Conservation (phyloP, 371 early-diverging fungal species). For the Mucor plumbeus region DNA sequence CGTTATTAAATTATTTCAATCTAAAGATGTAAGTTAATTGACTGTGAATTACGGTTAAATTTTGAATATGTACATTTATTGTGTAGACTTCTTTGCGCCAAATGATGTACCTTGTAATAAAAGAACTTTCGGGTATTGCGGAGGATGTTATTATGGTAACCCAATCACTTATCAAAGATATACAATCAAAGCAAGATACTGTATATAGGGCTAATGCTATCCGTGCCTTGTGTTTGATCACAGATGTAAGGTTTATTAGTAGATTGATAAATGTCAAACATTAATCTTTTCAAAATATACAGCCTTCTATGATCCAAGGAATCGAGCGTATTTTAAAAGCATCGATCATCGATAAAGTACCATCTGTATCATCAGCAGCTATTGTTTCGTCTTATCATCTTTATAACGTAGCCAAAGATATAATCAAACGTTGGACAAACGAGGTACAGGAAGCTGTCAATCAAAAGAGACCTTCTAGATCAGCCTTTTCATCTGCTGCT, state of each 20-base stretch:
- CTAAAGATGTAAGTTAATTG: slow-evolving; percentile 80
- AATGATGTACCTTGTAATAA: slow-evolving; percentile 96
- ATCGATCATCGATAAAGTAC: slow-evolving; percentile 94
- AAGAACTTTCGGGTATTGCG: slow-evolving; percentile 92
- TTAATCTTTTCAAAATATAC: background rate
- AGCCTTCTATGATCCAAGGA: slow-evolving; percentile 93
- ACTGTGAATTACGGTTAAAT: background rate
- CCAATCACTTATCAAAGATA: slow-evolving; percentile 94
- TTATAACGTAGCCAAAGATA: slow-evolving; percentile 80
- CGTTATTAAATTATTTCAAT: slow-evolving; percentile 96
- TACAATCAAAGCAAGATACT: slow-evolving; percentile 90
- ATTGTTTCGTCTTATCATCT: slow-evolving; percentile 92
- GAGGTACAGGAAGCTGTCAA: slow-evolving; percentile 89
- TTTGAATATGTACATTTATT: background rate
- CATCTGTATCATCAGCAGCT: slow-evolving; percentile 92
- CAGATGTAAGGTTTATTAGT: slow-evolving; percentile 69
- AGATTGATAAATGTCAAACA: too few relatives aligned
- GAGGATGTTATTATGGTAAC: slow-evolving; percentile 98
- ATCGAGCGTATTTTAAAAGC: slow-evolving; percentile 97
- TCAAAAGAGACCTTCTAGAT: slow-evolving; percentile 66
- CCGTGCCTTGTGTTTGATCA: slow-evolving; percentile 93
- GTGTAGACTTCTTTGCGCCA: slow-evolving; percentile 87
- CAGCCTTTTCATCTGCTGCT: slow-evolving; percentile 35
- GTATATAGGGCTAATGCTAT: slow-evolving; percentile 95
- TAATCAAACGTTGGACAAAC: slow-evolving; percentile 87